Evolutionary conservation across 176 grass and related monocot genomes (phyloP).

Genomic region (Canna indica): DNA sequence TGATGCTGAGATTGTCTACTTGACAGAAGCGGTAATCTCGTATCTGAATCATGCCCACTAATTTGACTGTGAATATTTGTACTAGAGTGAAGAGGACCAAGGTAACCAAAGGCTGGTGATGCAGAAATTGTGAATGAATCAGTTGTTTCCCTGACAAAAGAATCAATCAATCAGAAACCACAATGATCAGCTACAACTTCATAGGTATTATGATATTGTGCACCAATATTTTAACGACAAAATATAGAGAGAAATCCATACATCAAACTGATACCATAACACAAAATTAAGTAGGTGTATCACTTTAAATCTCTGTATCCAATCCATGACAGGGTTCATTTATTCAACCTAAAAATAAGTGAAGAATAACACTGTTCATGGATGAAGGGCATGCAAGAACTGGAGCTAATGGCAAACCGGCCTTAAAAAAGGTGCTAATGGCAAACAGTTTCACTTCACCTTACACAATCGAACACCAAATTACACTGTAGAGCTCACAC

Average conservation of each 20-base stretch:
- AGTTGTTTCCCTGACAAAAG: conserved; percentile 66
- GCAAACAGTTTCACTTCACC: no score
- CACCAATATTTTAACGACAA: neutral
- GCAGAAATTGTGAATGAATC: conserved; percentile 89
- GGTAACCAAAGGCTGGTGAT: conserved; percentile 70
- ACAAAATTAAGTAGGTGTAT: no score
- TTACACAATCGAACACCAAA: no score
- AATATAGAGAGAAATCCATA: neutral
- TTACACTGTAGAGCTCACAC: no score
- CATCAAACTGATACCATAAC: no score
- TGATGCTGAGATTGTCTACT: conserved; percentile 35
- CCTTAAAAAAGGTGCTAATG: no score
- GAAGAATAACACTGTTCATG: neutral
- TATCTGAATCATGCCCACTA: conserved; percentile 37
- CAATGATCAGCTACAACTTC: no score
- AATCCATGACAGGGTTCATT: no score
- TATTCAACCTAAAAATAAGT: no score
- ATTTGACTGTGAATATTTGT: conserved; percentile 18
- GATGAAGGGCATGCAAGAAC: neutral
- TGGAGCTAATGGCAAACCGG: neutral
- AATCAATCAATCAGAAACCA: neutral
- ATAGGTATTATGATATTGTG: no score
- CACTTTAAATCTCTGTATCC: no score
- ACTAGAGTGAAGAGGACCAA: conserved; percentile 47
- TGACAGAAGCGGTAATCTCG: conserved; percentile 54